Conservation (phyloP, 164 flowering plant species). For the Dillenia turbinata region DNA sequence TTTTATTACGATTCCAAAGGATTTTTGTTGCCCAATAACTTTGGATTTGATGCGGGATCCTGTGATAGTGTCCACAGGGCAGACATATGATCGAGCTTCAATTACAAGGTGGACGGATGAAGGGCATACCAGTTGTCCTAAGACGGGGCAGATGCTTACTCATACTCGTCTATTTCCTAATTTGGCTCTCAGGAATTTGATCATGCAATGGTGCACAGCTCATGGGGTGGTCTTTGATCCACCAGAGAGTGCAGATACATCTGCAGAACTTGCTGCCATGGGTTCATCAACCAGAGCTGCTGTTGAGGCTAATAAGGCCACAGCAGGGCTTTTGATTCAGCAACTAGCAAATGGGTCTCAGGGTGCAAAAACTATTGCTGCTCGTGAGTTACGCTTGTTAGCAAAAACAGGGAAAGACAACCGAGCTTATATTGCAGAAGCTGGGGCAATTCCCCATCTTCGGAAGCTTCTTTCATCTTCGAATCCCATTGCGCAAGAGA, state of each 20-base stretch:
- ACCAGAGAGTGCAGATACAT: slow-evolving; percentile 34
- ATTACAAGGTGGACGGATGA: slow-evolving; percentile 82
- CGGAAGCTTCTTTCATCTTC: slow-evolving; percentile 46
- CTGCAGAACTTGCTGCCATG: slow-evolving; percentile 34
- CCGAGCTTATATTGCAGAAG: slow-evolving; percentile 91
- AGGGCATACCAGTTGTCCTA: slow-evolving; percentile 85
- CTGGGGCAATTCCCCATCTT: slow-evolving; percentile 94
- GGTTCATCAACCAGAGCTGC: slow-evolving; percentile 62
- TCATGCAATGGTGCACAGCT: slow-evolving; percentile 79
- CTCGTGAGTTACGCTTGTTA: slow-evolving; percentile 68
- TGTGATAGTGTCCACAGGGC: slow-evolving; percentile 83
- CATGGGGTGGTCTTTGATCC: slow-evolving; percentile 55
- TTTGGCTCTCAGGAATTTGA: slow-evolving; percentile 69
- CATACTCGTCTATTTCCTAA: slow-evolving; percentile 72
- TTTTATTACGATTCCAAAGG: slow-evolving; percentile 59
- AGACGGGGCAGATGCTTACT: slow-evolving; percentile 78
- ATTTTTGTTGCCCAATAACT: slow-evolving; percentile 84
- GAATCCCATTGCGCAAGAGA: slow-evolving; percentile 75
- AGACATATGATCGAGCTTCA: slow-evolving; percentile 81
- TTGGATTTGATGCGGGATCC: slow-evolving; percentile 94
- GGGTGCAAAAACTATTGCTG: slow-evolving; percentile 64
- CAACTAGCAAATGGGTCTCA: slow-evolving; percentile 57
- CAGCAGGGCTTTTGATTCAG: slow-evolving; percentile 58
- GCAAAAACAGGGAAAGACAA: slow-evolving; percentile 87
- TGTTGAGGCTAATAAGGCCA: slow-evolving; percentile 73